Percentiles rank a stretch among this genome's conserved stretches.
These are phyloP conservation scores for Ogataea methylovora DNA, from an alignment of 805 yeast genomes.

Conservation along the genomic window DNA sequence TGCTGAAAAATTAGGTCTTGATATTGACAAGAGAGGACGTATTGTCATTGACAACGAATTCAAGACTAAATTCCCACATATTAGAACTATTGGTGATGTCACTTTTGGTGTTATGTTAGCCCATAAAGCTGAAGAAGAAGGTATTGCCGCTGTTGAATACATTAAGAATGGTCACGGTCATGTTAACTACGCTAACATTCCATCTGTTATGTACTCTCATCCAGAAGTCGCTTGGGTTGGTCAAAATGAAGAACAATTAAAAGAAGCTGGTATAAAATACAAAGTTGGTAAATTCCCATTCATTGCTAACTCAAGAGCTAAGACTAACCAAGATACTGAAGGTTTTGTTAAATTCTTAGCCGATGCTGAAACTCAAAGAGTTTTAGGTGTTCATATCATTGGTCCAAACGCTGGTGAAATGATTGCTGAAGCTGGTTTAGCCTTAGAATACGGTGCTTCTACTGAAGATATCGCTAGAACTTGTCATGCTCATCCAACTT, in stretches of 20 bases:
- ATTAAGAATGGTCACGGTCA: constrained; percentile 93
- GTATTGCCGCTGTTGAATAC: constrained; percentile 96
- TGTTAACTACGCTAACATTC: constrained; percentile 96
- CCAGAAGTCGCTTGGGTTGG: constrained; percentile 99
- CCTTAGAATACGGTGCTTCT: constrained; percentile 97
- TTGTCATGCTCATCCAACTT: constrained; percentile 98
- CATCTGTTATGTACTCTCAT: constrained; percentile 98
- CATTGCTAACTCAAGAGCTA: constrained; percentile 98
- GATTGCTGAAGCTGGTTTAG: constrained; percentile 98
- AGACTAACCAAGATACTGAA: constrained; percentile 94
- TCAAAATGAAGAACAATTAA: constrained; percentile 88
- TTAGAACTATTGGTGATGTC: constrained; percentile 96
- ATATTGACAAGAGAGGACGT: constrained; percentile 87
- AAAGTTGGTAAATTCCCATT: constrained; percentile 98
- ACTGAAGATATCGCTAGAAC: constrained; percentile 97
- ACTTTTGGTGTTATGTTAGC: constrained; percentile 99
- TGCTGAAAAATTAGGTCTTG: constrained; percentile 84
- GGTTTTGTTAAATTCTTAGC: constrained; percentile 95
- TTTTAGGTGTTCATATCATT: constrained; percentile 92
- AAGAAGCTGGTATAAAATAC: constrained; percentile 86
- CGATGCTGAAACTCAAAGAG: constrained; percentile 95
- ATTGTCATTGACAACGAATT: constrained; percentile 90
- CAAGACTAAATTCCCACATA: constrained; percentile 87
- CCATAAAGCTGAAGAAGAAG: constrained; percentile 99
- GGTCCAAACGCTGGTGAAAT: constrained; percentile 99